phyloP scores from a whole-genome alignment of 2,329 filamentous ascomycete genomes.

The Davidsoniella eucalypti region DNA sequence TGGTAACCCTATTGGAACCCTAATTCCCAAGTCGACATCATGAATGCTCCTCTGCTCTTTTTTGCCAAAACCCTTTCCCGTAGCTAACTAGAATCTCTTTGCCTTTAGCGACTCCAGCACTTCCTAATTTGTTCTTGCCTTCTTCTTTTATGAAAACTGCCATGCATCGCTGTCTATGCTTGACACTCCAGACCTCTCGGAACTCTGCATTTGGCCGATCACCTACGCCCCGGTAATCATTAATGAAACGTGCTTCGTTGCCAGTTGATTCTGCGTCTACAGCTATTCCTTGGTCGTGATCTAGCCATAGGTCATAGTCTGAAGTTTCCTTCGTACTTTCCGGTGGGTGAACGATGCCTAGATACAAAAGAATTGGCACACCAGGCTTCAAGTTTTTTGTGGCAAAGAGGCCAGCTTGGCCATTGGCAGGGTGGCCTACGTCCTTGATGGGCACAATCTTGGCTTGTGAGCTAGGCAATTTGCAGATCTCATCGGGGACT shows the following conservation, averaged over 20 bases:
- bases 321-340: constrained; percentile 21
- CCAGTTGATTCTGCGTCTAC: constrained; percentile 42
- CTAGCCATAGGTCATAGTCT: constrained; percentile 50
- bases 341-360: constrained; percentile 38
- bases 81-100: constrained; percentile 51
- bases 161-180: constrained; percentile 36
- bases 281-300: constrained; percentile 37
- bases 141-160: constrained; percentile 38
- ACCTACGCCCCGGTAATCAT: constrained; percentile 46
- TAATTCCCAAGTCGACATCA: neutral
- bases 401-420: constrained; percentile 45
- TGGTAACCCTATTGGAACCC: neutral
- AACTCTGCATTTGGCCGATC: constrained; percentile 42
- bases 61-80: constrained; percentile 47
- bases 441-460: constrained; percentile 36
- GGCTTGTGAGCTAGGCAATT: constrained; percentile 32
- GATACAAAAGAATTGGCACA: constrained; percentile 42
- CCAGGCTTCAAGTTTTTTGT: constrained; percentile 35
- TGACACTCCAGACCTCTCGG: constrained; percentile 37
- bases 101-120: constrained; percentile 34
- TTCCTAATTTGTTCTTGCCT: constrained; percentile 21
- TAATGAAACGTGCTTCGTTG: constrained; percentile 50
- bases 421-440: constrained; percentile 37
- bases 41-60: constrained; percentile 3
- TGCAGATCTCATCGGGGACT: constrained; percentile 22